These are phyloP conservation scores for Mycena olivaceomarginata DNA, from an alignment of 768 basidiomycete species.

Conservation along the genomic window DNA sequence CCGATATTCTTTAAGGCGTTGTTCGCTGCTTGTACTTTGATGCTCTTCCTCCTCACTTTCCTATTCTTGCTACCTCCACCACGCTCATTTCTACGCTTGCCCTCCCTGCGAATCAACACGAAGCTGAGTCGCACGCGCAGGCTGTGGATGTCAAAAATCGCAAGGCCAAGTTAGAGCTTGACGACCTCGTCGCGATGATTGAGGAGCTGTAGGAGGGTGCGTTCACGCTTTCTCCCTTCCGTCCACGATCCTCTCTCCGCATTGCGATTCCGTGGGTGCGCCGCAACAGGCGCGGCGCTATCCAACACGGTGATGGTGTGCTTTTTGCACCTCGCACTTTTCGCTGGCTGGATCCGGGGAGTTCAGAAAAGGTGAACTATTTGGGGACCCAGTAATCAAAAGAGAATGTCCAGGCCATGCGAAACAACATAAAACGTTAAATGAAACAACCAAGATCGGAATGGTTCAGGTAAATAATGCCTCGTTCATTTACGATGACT, in stretches of 20 bases:
- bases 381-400: too few relatives aligned
- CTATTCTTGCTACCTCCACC: not conserved
- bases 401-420: too few relatives aligned
- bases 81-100: not conserved
- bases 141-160: slow-evolving; percentile 14
- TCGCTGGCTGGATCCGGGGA: too few relatives aligned
- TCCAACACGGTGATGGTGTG: too few relatives aligned
- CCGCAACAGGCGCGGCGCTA: not conserved
- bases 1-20: slow-evolving; percentile 2
- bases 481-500: too few relatives aligned
- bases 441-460: too few relatives aligned
- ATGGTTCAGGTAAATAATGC: too few relatives aligned
- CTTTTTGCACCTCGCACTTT: too few relatives aligned
- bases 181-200: slow-evolving; percentile 15
- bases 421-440: too few relatives aligned
- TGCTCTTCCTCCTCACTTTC: not conserved
- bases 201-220: slow-evolving; percentile 22
- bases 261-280: not conserved
- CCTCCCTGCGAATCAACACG: not conserved
- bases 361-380: too few relatives aligned
- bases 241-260: not conserved
- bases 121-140: not conserved
- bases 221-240: slow-evolving; percentile 2
- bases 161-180: not conserved
- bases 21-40: slow-evolving; percentile 3